Evolutionary conservation across 2,329 filamentous ascomycete genomes (phyloP), one percentile per base, ranked within the genome.

Genomic region (Diplodia mutila): DNA sequence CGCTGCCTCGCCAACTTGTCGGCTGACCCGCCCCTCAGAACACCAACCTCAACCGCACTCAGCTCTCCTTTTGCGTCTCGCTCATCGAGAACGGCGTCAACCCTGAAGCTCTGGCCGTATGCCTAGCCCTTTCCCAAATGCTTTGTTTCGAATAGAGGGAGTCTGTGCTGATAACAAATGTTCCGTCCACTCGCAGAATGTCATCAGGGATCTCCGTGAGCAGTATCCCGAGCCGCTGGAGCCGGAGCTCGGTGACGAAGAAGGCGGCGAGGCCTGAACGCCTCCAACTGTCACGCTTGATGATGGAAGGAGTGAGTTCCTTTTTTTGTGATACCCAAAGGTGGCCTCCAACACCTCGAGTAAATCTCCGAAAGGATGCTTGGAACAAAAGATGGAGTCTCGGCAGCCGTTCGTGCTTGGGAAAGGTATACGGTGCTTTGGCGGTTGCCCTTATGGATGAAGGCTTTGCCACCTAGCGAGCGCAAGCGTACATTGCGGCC

Each of bases 61-160:
- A 94, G 23, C 85, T 99, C 21, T 97, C 94, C 3, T 92, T 97
- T 70, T 99, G 95, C 80, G 94, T 98, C 69, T 97, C 93, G 65
- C 87, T 99, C 79, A 96, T 99, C 73, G 95, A 99, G 80, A 97
- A 97, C 76, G 95, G 95, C 16, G 93, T 98, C 34, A 97, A 97
- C 76, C 95, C 95, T 0, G 94, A 98, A 78, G 95, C 94, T 1
- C 84, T 99, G 37, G 94, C 94, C 27, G 95, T 98, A 85, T 76
- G 92, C 82, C 32, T 37, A 61, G 61, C 61, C 23, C 66, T 59
- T 34, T 61, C 32, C 32, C 25, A 27, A 21, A 25, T 51, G 12
- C n/a, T 3, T 39, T 55, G 66, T 12, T 53, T 42, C 49, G 2
- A 25, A 18, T 18, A 21, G 12, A 32, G 1, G 18, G 51, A 32